phyloP scores from a whole-genome alignment of 179 eudicot genomes.

The Patellifolia procumbens region DNA sequence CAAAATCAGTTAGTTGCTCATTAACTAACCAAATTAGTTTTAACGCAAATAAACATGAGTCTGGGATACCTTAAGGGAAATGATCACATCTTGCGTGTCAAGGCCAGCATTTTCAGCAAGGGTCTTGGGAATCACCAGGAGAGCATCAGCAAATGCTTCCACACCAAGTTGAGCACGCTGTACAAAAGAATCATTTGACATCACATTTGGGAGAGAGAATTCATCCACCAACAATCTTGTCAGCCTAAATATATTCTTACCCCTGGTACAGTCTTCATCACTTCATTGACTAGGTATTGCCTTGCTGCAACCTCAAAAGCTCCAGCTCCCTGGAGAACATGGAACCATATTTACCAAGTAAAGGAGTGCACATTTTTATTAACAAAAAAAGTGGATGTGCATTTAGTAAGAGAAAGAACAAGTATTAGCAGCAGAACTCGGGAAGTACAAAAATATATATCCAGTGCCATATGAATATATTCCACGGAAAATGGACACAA shows the following conservation, averaged over 20 bases:
- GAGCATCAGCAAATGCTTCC: conserved; percentile 94
- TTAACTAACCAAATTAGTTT: not conserved
- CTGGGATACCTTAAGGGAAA: conserved; percentile 64
- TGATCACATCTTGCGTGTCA: conserved; percentile 87
- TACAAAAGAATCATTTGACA: conserved; percentile 21
- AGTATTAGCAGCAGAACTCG: not conserved
- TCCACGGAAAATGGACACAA: not conserved
- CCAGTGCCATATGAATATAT: not conserved
- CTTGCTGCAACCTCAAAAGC: conserved; percentile 99
- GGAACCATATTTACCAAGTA: not conserved
- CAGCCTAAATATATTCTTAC: conserved; percentile 35
- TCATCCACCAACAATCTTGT: not conserved
- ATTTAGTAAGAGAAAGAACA: too few relatives aligned
- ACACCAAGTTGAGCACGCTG: conserved; percentile 97
- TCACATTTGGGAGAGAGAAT: not conserved
- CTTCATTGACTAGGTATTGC: conserved; percentile 78
- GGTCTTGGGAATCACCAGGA: conserved; percentile 87
- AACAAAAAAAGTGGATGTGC: too few relatives aligned
- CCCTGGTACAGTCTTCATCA: conserved; percentile 95
- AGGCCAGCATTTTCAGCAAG: conserved; percentile 96
- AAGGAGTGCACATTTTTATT: not conserved
- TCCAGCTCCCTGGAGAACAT: conserved; percentile 74
- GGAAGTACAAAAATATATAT: not conserved
- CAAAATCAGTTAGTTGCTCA: conserved; percentile 1
- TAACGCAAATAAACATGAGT: not conserved